Evolutionary conservation across 164 flowering plant species (phyloP).

Genomic region (Cinnamomum chago): DNA sequence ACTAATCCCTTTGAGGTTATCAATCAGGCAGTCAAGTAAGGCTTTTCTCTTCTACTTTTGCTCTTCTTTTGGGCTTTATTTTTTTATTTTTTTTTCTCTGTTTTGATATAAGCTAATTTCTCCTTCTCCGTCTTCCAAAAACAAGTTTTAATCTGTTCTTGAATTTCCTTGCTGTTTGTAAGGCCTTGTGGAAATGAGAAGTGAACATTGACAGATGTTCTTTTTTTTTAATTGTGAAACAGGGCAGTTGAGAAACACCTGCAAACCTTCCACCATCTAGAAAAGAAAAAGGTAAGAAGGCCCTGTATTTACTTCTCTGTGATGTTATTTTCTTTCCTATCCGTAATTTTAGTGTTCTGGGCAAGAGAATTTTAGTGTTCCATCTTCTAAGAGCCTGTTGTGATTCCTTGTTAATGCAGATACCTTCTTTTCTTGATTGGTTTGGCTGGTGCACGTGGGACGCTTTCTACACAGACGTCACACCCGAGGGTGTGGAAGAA

Average conservation of each 20-base stretch:
- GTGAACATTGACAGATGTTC: background rate
- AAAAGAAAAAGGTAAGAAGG: conserved; percentile 74
- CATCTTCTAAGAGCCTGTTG: conserved; percentile 14
- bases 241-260: conserved; percentile 81
- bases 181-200: background rate
- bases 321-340: background rate
- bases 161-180: background rate
- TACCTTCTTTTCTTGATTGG: conserved; percentile 90
- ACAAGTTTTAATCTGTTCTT: background rate
- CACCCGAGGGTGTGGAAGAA: conserved; percentile 88
- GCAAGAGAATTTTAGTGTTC: background rate
- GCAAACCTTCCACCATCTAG: conserved; percentile 82
- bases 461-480: conserved; percentile 95
- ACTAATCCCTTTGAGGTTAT: conserved; percentile 89
- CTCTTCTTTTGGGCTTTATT: background rate
- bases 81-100: background rate
- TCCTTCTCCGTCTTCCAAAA: background rate
- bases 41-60: background rate
- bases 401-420: conserved; percentile 27
- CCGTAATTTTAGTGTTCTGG: background rate
- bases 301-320: background rate
- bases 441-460: conserved; percentile 99
- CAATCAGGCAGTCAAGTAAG: conserved; percentile 82
- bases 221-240: conserved; percentile 20
- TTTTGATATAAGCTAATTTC: background rate